Conservation (phyloP, 2,329 filamentous ascomycete genomes). For the Beauveria scarabaeidicola region DNA sequence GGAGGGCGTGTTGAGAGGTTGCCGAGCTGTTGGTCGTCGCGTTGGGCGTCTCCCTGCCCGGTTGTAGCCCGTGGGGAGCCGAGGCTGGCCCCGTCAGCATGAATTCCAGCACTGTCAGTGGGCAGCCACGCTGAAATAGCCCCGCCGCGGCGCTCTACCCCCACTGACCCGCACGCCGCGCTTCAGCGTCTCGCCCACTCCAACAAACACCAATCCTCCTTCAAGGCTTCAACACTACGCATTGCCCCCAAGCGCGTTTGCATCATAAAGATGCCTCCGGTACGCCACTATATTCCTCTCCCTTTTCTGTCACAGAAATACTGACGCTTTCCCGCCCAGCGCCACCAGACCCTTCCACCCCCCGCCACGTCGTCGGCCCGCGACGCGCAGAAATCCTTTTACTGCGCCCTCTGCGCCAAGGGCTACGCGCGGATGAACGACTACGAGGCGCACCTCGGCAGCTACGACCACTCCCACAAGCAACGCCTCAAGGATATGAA, state of each 20-base stretch:
- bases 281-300: neutral
- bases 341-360: conserved; percentile 49
- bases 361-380: conserved; percentile 57
- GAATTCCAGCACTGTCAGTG: neutral
- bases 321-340: conserved; percentile 38
- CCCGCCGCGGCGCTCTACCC: neutral
- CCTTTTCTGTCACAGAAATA: neutral
- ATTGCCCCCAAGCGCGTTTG: neutral
- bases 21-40: neutral
- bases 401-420: conserved; percentile 82
- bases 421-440: conserved; percentile 93
- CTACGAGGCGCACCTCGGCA: conserved; percentile 87
- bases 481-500: conserved; percentile 86
- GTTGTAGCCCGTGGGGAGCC: neutral
- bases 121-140: neutral
- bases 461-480: conserved; percentile 93
- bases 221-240: neutral
- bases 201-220: neutral
- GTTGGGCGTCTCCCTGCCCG: neutral
- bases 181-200: neutral
- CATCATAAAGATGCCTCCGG: neutral
- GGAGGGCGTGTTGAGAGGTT: neutral
- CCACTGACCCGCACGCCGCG: neutral
- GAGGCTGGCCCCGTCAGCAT: conserved; percentile 1
- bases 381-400: conserved; percentile 71